A percentile compares a stretch with the other conserved stretches of the same genome.
phyloP scores from a whole-genome alignment of 805 yeast genomes.

The Ascoidea rubescens region DNA sequence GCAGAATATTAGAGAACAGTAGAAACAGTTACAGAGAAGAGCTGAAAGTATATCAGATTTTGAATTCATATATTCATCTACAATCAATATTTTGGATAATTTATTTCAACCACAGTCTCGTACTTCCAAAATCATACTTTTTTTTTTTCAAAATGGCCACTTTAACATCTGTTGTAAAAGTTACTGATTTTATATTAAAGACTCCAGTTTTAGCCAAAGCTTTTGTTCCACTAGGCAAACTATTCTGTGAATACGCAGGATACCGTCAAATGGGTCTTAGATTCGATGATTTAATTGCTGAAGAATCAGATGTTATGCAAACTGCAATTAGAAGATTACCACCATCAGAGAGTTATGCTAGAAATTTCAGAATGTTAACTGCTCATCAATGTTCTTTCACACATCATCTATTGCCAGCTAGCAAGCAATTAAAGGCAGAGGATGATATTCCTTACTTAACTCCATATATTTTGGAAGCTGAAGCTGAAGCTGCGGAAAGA shows the following conservation, averaged over 20 bases:
- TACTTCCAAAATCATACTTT: background rate
- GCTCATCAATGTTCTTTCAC: slow-evolving; percentile 82
- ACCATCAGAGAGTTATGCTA: slow-evolving; percentile 69
- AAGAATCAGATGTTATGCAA: slow-evolving; percentile 79
- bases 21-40: too few relatives aligned
- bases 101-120: too few relatives aligned
- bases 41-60: too few relatives aligned
- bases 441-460: slow-evolving; percentile 74
- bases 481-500: slow-evolving; percentile 82
- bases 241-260: slow-evolving; percentile 65
- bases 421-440: slow-evolving; percentile 63
- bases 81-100: too few relatives aligned
- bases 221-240: slow-evolving; percentile 66
- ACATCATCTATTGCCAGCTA: slow-evolving; percentile 73
- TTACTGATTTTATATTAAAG: slow-evolving; percentile 67
- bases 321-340: slow-evolving; percentile 85
- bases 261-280: slow-evolving; percentile 90
- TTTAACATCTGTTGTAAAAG: slow-evolving; percentile 55
- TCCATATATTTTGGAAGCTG: slow-evolving; percentile 88
- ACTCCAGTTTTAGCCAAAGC: slow-evolving; percentile 68
- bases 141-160: slow-evolving; percentile 28
- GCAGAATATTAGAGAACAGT: too few relatives aligned
- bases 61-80: too few relatives aligned
- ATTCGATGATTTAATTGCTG: slow-evolving; percentile 76
- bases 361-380: slow-evolving; percentile 83